Evolutionary conservation across 2,329 filamentous ascomycete genomes (phyloP).

Genomic region (Penicillium rolfsii): DNA sequence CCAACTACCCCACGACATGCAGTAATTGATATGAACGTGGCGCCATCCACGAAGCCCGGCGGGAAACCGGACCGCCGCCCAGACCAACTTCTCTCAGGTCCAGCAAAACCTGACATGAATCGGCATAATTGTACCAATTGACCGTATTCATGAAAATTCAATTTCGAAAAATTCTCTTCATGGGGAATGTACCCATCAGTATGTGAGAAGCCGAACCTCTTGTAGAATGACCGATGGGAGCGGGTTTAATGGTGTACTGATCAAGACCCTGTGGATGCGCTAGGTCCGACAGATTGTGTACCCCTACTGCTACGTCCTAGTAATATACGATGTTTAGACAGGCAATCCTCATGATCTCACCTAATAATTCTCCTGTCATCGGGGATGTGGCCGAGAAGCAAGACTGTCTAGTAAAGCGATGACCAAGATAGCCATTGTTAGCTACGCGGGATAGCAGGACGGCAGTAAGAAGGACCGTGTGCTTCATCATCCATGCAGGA

Average conservation of each 20-base stretch:
- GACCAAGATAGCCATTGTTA: not conserved
- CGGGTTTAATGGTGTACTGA: not conserved
- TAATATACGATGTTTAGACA: not conserved
- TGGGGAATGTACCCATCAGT: not conserved
- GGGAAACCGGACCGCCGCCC: not conserved
- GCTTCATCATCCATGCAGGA: not conserved
- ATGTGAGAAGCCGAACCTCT: not conserved
- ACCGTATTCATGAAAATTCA: not conserved
- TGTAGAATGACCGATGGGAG: not conserved
- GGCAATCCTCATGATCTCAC: not conserved
- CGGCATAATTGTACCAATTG: not conserved
- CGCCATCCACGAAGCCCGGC: not conserved
- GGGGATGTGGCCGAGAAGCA: not conserved
- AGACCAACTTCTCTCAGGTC: not conserved
- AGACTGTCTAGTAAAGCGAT: not conserved
- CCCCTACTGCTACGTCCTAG: not conserved
- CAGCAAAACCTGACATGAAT: not conserved
- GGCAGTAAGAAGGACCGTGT: not conserved
- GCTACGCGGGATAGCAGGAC: not conserved
- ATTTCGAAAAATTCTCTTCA: not conserved
- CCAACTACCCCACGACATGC: not conserved
- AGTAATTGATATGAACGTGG: too few relatives aligned
- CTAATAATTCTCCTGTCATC: not conserved
- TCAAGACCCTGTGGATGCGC: not conserved
- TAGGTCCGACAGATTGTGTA: not conserved